A percentile compares a stretch with the other conserved stretches of the same genome.
Conservation (phyloP, 192 early-diverging fungal species). For the Dissophora globulifera region DNA sequence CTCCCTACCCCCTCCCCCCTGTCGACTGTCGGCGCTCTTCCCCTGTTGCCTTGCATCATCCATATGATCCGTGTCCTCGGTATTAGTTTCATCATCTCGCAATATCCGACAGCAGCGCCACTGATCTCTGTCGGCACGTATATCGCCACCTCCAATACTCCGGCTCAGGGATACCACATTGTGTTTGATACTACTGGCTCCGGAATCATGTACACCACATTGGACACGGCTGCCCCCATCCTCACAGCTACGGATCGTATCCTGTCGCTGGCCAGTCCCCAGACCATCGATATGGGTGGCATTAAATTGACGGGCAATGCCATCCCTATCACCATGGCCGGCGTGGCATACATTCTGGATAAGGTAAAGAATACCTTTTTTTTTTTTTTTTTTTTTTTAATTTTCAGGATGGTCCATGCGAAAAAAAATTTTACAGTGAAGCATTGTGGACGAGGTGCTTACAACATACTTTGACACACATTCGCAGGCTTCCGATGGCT, state of each 20-base stretch:
- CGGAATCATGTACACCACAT: conserved; percentile 6
- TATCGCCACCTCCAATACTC: conserved; percentile 19
- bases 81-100: conserved; percentile 22
- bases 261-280: conserved; percentile 12
- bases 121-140: conserved; percentile 31
- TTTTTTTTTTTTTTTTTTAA: too few relatives aligned
- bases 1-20: too few relatives aligned
- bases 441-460: too few relatives aligned
- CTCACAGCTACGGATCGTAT: conserved; percentile 7
- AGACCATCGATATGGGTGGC: conserved; percentile 31
- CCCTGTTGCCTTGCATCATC: neutral
- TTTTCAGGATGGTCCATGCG: too few relatives aligned
- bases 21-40: too few relatives aligned
- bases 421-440: too few relatives aligned
- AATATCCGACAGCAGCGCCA: conserved; percentile 17
- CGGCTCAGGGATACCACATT: conserved; percentile 32
- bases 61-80: neutral
- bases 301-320: conserved; percentile 27
- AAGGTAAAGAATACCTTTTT: conserved; percentile 20
- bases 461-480: neutral
- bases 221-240: conserved; percentile 4
- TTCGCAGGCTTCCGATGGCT: conserved; percentile 32
- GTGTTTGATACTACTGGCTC: conserved; percentile 31
- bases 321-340: conserved; percentile 27
- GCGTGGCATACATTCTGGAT: conserved; percentile 39